Conservation (phyloP, 305 asterid genomes). For the Fraxinus paxiana region DNA sequence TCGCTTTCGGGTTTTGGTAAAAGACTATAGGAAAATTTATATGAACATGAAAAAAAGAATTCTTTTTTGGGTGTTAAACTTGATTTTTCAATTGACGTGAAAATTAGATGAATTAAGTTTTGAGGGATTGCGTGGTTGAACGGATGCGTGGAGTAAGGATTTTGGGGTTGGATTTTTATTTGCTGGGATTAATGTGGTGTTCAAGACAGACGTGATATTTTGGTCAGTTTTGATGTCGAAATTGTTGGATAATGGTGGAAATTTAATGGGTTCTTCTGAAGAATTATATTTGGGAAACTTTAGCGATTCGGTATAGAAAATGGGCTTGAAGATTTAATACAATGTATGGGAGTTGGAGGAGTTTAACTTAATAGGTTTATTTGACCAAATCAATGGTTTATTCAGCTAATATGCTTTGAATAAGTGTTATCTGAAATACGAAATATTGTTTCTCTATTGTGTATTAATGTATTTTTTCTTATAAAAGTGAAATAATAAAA, state of each 20-base stretch:
- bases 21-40: background rate
- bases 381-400: background rate
- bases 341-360: background rate
- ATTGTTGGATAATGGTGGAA: background rate
- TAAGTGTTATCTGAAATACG: background rate
- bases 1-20: background rate
- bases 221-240: background rate
- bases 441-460: background rate
- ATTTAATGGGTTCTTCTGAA: constrained; percentile 7
- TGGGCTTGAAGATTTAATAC: background rate
- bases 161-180: constrained; percentile 12
- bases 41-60: background rate
- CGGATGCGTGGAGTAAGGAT: background rate
- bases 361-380: background rate
- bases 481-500: background rate
- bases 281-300: background rate
- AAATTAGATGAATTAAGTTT: background rate
- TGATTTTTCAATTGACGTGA: background rate
- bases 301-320: background rate
- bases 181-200: background rate
- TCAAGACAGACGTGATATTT: background rate
- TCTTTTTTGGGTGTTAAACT: background rate
- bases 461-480: background rate
- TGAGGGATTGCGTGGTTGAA: background rate
- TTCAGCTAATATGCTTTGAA: background rate